Percentiles rank a stretch among this genome's conserved stretches.
phyloP scores from a whole-genome alignment of 1,284 basidiomycete genomes.

The Melampsora americana region DNA sequence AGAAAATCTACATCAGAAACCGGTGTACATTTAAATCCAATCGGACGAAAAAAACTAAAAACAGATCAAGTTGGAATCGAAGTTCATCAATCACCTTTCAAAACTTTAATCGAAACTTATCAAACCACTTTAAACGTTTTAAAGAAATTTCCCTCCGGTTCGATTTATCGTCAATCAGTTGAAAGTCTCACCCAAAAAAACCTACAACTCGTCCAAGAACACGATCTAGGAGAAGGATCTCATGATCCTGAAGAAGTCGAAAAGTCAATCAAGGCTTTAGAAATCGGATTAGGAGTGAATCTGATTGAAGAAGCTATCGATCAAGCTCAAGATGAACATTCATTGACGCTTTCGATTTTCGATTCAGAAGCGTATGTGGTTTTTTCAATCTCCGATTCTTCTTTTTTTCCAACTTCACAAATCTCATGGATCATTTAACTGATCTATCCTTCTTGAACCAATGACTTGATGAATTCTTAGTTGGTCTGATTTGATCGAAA shows the following conservation, averaged over 20 bases:
- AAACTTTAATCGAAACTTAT: conserved; percentile 67
- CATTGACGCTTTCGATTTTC: conserved; percentile 74
- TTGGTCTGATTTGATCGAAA: conserved; percentile 64
- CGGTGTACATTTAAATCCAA: conserved; percentile 25
- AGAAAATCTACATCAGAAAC: not conserved
- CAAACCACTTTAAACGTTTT: conserved; percentile 72
- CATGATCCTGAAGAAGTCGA: conserved; percentile 42
- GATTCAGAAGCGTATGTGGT: conserved; percentile 90
- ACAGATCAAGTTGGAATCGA: conserved; percentile 21
- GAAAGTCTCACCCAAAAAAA: conserved; percentile 82
- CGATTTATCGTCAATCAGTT: conserved; percentile 85
- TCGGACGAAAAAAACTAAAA: conserved; percentile 19
- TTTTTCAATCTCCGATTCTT: not conserved
- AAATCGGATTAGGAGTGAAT: conserved; percentile 70
- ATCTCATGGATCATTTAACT: not conserved
- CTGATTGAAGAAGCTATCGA: conserved; percentile 68
- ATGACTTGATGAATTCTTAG: conserved; percentile 56
- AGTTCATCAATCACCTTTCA: conserved; percentile 38
- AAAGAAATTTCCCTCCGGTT: conserved; percentile 67
- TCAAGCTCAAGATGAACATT: conserved; percentile 78
- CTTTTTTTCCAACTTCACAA: not conserved
- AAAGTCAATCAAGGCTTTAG: conserved; percentile 56
- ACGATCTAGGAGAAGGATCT: conserved; percentile 56
- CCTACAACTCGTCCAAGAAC: conserved; percentile 67
- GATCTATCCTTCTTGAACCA: no score